These are phyloP conservation scores for Carex scoparia DNA, from an alignment of 176 grass and related monocot genomes.

Conservation along the genomic window DNA sequence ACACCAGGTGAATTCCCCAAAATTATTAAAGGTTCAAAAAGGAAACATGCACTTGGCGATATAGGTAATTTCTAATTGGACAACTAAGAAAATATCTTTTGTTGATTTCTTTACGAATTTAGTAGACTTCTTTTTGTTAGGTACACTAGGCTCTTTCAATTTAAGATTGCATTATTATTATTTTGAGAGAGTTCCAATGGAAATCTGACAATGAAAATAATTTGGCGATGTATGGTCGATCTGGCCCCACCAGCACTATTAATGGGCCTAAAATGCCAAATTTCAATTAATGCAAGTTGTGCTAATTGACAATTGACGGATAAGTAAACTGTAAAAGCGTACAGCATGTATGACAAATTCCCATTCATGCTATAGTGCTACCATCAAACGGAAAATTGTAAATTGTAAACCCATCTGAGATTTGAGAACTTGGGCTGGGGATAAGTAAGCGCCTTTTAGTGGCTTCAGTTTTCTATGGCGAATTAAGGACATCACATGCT, in stretches of 20 bases:
- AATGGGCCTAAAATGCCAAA: conserved; percentile 25
- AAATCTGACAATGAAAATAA: neutral
- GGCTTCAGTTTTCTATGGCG: neutral
- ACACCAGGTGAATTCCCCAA: neutral
- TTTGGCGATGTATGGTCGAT: conserved; percentile 5
- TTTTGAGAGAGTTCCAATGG: conserved; percentile 10
- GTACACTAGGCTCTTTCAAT: neutral
- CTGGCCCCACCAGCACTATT: conserved; percentile 7
- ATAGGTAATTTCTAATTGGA: neutral
- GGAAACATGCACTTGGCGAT: neutral
- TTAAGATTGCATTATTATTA: neutral
- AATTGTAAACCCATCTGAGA: neutral
- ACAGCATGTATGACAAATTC: neutral
- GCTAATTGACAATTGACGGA: neutral
- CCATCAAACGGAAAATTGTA: no score
- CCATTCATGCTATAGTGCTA: no score
- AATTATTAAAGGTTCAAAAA: neutral
- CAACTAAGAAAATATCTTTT: neutral
- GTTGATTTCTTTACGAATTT: conserved; percentile 1
- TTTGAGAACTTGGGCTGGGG: no score
- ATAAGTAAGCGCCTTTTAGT: neutral
- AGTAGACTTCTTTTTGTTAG: neutral
- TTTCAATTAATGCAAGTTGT: conserved; percentile 10
- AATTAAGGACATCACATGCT: neutral
- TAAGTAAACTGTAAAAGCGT: neutral